These are phyloP conservation scores for Alternaria hordeiaustralica DNA, from an alignment of 2,329 filamentous ascomycete genomes.

Conservation along the genomic window DNA sequence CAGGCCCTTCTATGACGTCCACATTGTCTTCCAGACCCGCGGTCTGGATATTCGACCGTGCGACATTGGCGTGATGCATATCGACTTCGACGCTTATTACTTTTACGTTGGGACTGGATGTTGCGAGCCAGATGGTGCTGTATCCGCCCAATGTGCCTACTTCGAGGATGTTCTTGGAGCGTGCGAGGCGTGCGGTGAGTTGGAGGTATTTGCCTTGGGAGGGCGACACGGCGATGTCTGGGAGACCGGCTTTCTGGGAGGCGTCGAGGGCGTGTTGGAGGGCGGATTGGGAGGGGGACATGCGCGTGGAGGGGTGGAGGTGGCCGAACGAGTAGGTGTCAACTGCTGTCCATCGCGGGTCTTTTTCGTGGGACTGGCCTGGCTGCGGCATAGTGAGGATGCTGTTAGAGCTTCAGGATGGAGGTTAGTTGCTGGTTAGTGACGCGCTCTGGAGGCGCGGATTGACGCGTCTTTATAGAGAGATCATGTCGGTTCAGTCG, in stretches of 20 bases:
- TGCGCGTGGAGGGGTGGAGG: constrained; percentile 37
- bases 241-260: constrained; percentile 33
- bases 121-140: constrained; percentile 61
- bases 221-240: constrained; percentile 45
- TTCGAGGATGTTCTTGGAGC: constrained; percentile 53
- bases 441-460: neutral
- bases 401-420: neutral
- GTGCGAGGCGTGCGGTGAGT: constrained; percentile 38
- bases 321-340: constrained; percentile 46
- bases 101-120: constrained; percentile 42
- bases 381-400: neutral
- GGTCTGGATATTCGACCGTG: constrained; percentile 53
- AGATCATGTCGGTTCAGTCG: neutral
- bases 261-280: constrained; percentile 33
- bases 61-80: constrained; percentile 54
- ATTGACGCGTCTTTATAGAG: constrained; percentile 10
- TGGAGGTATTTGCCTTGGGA: constrained; percentile 45
- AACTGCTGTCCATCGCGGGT: constrained; percentile 50
- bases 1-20: constrained; percentile 56
- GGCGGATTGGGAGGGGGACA: constrained; percentile 32
- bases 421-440: neutral
- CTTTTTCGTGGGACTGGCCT: constrained; percentile 33
- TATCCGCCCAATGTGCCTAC: constrained; percentile 64
- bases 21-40: constrained; percentile 52
- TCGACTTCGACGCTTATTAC: constrained; percentile 62